Evolutionary conservation across 1,284 basidiomycete genomes (phyloP), one percentile per base, ranked within the genome.

Genomic region (Cryptococcus sp.): DNA sequence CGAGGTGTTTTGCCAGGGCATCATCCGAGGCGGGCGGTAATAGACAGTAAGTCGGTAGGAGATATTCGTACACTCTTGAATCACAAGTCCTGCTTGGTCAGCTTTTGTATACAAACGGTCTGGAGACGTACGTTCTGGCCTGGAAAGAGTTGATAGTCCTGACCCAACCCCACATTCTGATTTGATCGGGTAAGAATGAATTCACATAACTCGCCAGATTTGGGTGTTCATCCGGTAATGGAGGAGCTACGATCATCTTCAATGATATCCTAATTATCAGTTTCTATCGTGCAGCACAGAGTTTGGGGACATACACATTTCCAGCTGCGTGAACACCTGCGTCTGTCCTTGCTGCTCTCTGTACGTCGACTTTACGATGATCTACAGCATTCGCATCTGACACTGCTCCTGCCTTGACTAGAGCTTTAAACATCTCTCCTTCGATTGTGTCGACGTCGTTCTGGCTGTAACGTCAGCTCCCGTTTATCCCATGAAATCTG

Each of bases 291-390:
- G 16, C 14, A 25, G 42, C 11, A 44, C 22, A 7, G n/a, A 44
- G 42, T 4, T 4, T 28, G 28, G 28, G 19, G 19, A 21, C 41
- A 14, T 41, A 73, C 70, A 66, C 79, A 70, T 99, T 99, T 11
- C 93, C 90, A 7, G 92, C 93, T 4, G 96, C 96, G 69, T 98
- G 93, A 4, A 99, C 96, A 18, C 96, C 96, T 1, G 93, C 88
- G 72, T 99, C 96, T 0, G 96, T 99, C 2, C 96, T 80, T 5
- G 96, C 96, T 2, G 94, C 90, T 36, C 96, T 83, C 42, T 85
- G 85, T 13, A 98, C 81, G 45, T 81, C 83, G 48, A 86, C 91
- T 78, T 98, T 98, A 46, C 83, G 83, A 24, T 91, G 88, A 73
- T 97, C 87, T 56, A 88, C 83, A 0, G 92, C 85, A 66, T 99